Evolutionary conservation across 306 rosid species (phyloP).

Genomic region (Hippophae gyantsensis): DNA sequence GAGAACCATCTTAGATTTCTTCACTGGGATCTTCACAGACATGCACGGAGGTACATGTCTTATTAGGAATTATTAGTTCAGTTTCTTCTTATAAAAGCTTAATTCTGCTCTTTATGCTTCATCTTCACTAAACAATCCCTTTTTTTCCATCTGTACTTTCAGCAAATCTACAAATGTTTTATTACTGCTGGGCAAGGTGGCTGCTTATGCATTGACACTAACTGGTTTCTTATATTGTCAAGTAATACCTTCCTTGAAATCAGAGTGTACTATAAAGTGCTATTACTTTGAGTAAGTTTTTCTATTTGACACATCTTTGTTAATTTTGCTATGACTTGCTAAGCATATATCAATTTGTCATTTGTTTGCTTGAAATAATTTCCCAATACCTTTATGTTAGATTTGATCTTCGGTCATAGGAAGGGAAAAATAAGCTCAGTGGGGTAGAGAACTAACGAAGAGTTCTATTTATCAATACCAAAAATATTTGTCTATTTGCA

Average conservation of each 20-base stretch:
- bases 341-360: too few relatives aligned
- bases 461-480: too few relatives aligned
- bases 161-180: conserved; percentile 73
- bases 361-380: too few relatives aligned
- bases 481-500: too few relatives aligned
- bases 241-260: conserved; percentile 31
- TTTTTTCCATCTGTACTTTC: conserved; percentile 13
- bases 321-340: neutral
- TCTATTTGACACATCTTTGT: neutral
- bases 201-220: conserved; percentile 55
- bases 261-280: conserved; percentile 26
- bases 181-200: conserved; percentile 66
- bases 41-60: conserved; percentile 40
- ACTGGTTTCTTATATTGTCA: conserved; percentile 83
- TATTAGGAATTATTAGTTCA: neutral
- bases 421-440: too few relatives aligned
- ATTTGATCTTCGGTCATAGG: too few relatives aligned
- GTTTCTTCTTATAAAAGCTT: conserved; percentile 6
- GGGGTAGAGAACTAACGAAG: too few relatives aligned
- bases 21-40: conserved; percentile 87
- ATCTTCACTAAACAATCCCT: neutral
- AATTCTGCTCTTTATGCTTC: conserved; percentile 12
- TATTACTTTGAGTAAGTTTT: conserved; percentile 44
- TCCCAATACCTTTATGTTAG: too few relatives aligned
- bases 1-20: conserved; percentile 63